Evolutionary conservation across 73 alveolate species (phyloP), one percentile per base, ranked within the genome.

Genomic region (Breviolum minutum): DNA sequence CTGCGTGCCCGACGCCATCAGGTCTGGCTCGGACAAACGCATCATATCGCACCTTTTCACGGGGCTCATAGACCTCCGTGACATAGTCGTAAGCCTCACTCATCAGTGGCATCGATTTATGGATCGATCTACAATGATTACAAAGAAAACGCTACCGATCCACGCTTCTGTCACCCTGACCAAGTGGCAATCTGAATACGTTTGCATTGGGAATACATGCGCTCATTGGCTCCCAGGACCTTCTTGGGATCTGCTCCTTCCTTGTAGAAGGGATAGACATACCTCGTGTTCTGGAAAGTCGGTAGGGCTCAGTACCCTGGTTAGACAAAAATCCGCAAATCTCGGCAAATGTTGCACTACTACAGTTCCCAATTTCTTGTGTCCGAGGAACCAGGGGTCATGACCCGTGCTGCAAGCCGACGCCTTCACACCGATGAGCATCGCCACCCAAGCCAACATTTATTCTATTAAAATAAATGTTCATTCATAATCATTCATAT

Each of bases 221-320:
- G 94, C 62, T 86, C 94, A 29, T 63, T 63, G 80, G 94, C 94
- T 17, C 94, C 94, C 94, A 86, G n/a, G 76, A 63, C 94, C 79
- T 86, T 86, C 29, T 22, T 14, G 13, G 94, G 94, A 29, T 86
- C 94, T 62, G 80, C 79, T 62, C 77, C 80, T 29, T 22, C 30
- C 29, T 86, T 61, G 79, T 86, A 86, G 94, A 86, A 86, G 64
- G 94, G 94, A 86, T 86, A 86, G 74, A 86, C 94, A 63, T 86
- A 86, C 94, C 94, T 63, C 6, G 70, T 8, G 87, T 11, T 29
- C 24, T 73, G 54, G 27, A 73, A 73, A 73, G 24, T 73, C 27
- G 9, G 63, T 7, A 63, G 0, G n/a, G 77, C 2, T 17, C n/a
- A 68, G 24, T 68, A 14, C 77, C n/a, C n/a, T n/a, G n/a, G n/a